These are phyloP conservation scores for Spiromastix sp. DNA, from an alignment of 2,329 filamentous ascomycete species.

Conservation along the genomic window DNA sequence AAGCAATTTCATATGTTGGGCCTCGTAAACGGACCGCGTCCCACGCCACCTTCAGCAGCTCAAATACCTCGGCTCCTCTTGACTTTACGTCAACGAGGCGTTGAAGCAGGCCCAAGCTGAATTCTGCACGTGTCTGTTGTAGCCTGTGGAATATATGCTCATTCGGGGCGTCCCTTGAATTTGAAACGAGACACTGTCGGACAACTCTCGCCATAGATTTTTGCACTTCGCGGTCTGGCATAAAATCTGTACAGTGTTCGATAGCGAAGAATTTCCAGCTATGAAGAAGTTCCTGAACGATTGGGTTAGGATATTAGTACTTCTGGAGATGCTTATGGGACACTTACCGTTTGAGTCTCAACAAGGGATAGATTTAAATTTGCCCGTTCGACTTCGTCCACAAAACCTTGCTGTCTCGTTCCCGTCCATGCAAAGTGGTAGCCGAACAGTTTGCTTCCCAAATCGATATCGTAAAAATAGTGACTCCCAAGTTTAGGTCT, in stretches of 20 bases:
- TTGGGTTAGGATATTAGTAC: constrained; percentile 18
- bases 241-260: constrained; percentile 62
- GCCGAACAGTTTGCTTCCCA: constrained; percentile 64
- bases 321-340: not conserved
- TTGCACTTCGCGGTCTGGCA: constrained; percentile 46
- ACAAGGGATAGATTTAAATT: constrained; percentile 88
- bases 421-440: constrained; percentile 73
- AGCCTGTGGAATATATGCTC: constrained; percentile 75
- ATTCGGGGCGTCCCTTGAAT: constrained; percentile 60
- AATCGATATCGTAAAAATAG: constrained; percentile 75
- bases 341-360: constrained; percentile 72
- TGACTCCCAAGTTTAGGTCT: constrained; percentile 57
- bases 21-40: constrained; percentile 45
- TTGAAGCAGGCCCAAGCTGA: constrained; percentile 74
- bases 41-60: constrained; percentile 50
- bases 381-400: constrained; percentile 70
- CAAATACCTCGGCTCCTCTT: constrained; percentile 40
- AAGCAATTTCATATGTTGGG: constrained; percentile 49
- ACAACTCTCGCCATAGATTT: constrained; percentile 65
- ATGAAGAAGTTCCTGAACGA: constrained; percentile 59
- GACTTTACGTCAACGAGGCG: constrained; percentile 54
- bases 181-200: constrained; percentile 67
- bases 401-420: constrained; percentile 58
- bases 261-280: constrained; percentile 83
- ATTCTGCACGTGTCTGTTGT: constrained; percentile 63